These are phyloP conservation scores for Scutellaria barbata DNA, from an alignment of 257 asterid genomes.

Conservation along the genomic window DNA sequence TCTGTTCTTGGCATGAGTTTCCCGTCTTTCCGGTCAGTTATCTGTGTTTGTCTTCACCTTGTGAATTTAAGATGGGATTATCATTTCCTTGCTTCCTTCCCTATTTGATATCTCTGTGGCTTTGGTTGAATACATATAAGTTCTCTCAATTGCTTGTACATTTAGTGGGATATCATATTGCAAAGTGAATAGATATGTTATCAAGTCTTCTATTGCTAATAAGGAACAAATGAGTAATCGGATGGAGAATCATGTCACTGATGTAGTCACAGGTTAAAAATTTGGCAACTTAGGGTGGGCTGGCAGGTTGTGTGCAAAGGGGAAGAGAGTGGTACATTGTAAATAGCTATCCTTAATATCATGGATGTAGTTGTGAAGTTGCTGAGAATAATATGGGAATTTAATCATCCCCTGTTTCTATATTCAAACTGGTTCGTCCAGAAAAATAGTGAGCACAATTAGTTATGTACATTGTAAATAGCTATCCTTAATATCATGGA, in stretches of 20 bases:
- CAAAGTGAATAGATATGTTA: neutral
- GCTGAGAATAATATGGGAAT: slow-evolving; percentile 3
- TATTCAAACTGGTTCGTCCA: slow-evolving; percentile 3
- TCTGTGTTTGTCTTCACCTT: slow-evolving; percentile 7
- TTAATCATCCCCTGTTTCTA: slow-evolving; percentile 10
- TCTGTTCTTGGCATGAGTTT: slow-evolving; percentile 98
- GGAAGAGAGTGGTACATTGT: slow-evolving; percentile 1
- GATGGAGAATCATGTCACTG: neutral
- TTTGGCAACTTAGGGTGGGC: neutral
- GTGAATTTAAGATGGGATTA: slow-evolving; percentile 1
- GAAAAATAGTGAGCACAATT: neutral
- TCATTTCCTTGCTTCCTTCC: neutral
- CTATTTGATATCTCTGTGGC: neutral
- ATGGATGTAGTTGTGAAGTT: slow-evolving; percentile 17
- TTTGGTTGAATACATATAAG: slow-evolving; percentile 1
- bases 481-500: slow-evolving; percentile 3
- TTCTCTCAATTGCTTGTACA: slow-evolving; percentile 11
- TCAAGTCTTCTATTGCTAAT: slow-evolving; percentile 13
- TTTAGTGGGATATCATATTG: slow-evolving; percentile 5
- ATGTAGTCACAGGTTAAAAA: slow-evolving; percentile 13
- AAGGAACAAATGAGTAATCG: neutral
- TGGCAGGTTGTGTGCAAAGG: neutral
- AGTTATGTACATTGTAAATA: slow-evolving; percentile 4
- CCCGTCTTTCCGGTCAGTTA: slow-evolving; percentile 88
- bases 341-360: neutral